phyloP scores from a whole-genome alignment of 2,329 filamentous ascomycete genomes.

The Neonectria punicea region DNA sequence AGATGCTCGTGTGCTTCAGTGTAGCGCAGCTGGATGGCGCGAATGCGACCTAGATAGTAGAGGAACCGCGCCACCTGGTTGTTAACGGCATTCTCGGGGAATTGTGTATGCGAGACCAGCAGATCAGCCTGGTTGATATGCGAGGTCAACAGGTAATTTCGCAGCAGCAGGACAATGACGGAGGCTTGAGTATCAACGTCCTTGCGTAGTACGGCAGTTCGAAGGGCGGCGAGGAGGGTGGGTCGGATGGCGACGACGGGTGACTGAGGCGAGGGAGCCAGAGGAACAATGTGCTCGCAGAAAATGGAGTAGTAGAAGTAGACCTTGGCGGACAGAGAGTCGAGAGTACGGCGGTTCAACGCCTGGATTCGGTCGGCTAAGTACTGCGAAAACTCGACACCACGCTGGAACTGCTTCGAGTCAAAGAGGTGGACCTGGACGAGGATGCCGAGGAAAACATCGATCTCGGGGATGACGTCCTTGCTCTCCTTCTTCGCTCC shows the following conservation, averaged over 20 bases:
- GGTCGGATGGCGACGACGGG: constrained; percentile 88
- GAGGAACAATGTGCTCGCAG: constrained; percentile 87
- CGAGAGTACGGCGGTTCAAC: constrained; percentile 92
- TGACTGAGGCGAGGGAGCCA: constrained; percentile 89
- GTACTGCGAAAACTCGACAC: constrained; percentile 84
- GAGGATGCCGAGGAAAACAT: constrained; percentile 88
- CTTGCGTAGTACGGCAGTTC: constrained; percentile 96
- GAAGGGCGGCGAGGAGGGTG: constrained; percentile 84
- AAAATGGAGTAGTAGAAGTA: constrained; percentile 99
- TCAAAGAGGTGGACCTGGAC: constrained; percentile 91
- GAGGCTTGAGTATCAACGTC: constrained; percentile 97
- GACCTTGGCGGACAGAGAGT: constrained; percentile 92
- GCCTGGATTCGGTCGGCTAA: constrained; percentile 87
- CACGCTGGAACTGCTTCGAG: constrained; percentile 80
- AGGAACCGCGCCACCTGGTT: constrained; percentile 98
- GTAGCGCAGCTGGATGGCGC: constrained; percentile 95
- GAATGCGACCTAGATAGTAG: constrained; percentile 96
- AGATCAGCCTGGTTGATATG: constrained; percentile 98
- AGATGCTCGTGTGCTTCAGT: constrained; percentile 96
- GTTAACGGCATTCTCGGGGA: constrained; percentile 93
- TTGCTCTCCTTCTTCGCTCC: constrained; percentile 74
- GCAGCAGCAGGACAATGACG: constrained; percentile 92
- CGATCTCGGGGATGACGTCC: constrained; percentile 86
- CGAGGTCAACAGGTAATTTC: constrained; percentile 95
- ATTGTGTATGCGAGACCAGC: constrained; percentile 93